Evolutionary conservation across 73 alveolate genomes (phyloP), one percentile per base, ranked within the genome.

Genomic region (Diophrys appendiculata): DNA sequence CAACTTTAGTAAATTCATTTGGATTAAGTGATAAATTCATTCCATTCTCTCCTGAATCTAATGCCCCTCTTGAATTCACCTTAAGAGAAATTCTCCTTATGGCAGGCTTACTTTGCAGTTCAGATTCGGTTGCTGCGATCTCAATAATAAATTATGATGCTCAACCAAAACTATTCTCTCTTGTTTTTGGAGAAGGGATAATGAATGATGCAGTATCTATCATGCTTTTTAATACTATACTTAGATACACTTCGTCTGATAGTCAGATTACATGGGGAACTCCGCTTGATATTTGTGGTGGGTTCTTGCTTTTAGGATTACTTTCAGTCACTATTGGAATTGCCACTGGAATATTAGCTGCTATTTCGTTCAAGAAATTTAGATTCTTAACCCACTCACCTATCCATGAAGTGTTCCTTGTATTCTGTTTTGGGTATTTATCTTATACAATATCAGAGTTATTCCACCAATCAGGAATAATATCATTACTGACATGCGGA

Each of bases 131-230:
- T 0, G 98, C 97, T 28, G 98, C 98, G 23, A 76, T 96, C 67
- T 83, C 98, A 24, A 80, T 96, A 87, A 89, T 96, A 22, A 94
- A 92, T 26, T 94, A 91, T 56, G 11, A 3, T 60, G 5, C 71
- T 60, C 71, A 23, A 31, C 99, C 99, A 2, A 89, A 93, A 78
- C 86, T 96, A 67, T 93, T 93, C 90, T 80, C 96, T 69, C 82
- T 96, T 33, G 90, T 95, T 23, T 96, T 96, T 75, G 99, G 99
- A 0, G 99, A 95, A 73, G 98, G 98, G 13, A 95, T 96, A 74
- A 92, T 93, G 22, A 95, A 95, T 73, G 98, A 95, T 89, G 99
- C 99, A 22, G 98, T 95, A n/a, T 93, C 98, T 43, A 96, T 96
- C 65, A 93, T 91, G 69, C 90, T 96, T 25, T 92, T 90, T 82